Conservation (phyloP, 129 eudicot genomes). For the Arctium lappa region DNA sequence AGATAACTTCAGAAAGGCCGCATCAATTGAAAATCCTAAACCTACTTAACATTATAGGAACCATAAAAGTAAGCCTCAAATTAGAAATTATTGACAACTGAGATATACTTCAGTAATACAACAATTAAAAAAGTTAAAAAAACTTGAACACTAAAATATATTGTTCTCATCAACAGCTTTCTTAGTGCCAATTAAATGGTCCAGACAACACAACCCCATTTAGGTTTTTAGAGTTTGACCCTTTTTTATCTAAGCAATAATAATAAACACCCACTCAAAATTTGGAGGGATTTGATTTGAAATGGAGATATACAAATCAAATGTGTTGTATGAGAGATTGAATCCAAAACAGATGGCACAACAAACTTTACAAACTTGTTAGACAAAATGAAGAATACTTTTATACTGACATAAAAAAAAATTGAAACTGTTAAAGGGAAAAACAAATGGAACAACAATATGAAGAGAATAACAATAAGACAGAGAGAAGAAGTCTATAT, state of each 20-base stretch:
- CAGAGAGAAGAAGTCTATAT: too few species aligned
- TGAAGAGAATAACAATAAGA: too few species aligned
- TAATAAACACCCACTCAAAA: not conserved
- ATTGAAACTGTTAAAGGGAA: too few species aligned
- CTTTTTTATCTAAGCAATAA: not conserved
- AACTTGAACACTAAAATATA: too few species aligned
- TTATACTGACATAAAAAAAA: not conserved
- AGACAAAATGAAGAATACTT: not conserved
- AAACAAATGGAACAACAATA: too few species aligned
- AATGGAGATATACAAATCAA: not conserved
- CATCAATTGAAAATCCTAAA: not conserved
- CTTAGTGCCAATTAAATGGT: too few species aligned
- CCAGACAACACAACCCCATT: too few species aligned
- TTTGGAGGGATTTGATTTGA: not conserved
- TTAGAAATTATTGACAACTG: not conserved
- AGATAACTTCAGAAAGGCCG: conserved; percentile 12
- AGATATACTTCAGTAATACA: not conserved
- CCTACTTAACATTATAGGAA: not conserved
- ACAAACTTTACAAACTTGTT: not conserved
- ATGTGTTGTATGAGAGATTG: not conserved
- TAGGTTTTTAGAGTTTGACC: not conserved
- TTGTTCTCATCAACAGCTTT: too few species aligned
- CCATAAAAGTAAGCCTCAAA: not conserved
- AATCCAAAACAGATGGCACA: too few species aligned
- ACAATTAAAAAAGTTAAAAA: too few species aligned